Conservation (phyloP, 2,329 filamentous ascomycete species). For the Apiospora hydei region DNA sequence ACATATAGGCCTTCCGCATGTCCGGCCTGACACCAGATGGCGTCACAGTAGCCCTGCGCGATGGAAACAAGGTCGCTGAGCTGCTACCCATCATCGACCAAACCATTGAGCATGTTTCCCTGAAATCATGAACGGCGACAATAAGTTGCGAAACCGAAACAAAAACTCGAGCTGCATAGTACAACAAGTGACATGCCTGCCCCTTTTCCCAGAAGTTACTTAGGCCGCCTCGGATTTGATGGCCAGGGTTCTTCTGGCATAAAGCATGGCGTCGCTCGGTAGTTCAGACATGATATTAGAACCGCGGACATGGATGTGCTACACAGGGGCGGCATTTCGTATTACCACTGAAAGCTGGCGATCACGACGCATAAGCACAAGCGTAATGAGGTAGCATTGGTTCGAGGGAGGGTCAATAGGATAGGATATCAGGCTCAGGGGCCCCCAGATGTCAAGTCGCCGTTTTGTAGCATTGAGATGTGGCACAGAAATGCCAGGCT, state of each 20-base stretch:
- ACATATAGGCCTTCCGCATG: slow-evolving; percentile 45
- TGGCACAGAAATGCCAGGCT: background rate
- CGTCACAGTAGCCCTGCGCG: slow-evolving; percentile 72
- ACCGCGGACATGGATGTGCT: background rate
- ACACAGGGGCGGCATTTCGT: background rate
- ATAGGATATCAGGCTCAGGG: background rate
- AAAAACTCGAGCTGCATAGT: background rate
- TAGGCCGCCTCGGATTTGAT: background rate
- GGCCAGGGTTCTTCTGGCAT: background rate
- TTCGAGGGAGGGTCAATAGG: background rate
- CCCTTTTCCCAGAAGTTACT: background rate
- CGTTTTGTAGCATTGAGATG: slow-evolving; percentile 12
- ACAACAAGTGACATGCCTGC: background rate
- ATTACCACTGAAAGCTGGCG: background rate
- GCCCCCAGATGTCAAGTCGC: background rate
- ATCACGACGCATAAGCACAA: background rate
- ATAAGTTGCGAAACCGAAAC: background rate
- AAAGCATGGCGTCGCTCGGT: background rate
- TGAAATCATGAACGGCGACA: slow-evolving; percentile 30
- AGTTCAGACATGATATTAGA: too few species aligned
- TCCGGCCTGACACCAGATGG: slow-evolving; percentile 62
- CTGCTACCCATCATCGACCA: slow-evolving; percentile 69
- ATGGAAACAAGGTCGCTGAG: slow-evolving; percentile 71
- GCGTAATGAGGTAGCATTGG: background rate
- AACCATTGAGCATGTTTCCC: slow-evolving; percentile 56